Evolutionary conservation across 2,329 filamentous ascomycete genomes (phyloP), one percentile per base, ranked within the genome.

Genomic region (Aspergillus unguis): DNA sequence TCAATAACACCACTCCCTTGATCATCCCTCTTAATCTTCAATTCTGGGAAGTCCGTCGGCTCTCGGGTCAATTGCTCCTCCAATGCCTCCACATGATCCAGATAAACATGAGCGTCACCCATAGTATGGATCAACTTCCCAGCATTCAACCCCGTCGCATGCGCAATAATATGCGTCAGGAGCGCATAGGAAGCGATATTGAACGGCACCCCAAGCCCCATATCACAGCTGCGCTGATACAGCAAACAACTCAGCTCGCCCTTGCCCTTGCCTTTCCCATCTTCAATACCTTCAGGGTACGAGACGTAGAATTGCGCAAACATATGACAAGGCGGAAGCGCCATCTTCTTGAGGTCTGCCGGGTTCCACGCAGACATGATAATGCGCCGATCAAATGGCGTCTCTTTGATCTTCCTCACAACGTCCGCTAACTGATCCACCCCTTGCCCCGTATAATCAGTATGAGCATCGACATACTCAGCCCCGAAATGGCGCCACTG

Each of bases 401-500:
- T 90, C 26, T 84, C 82, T 66, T 83, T 86, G 50, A 99, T 77
- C 72, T 96, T 96, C 65, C 88, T 77, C 33, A 99, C 84, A n/a
- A 97, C 85, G 55, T 95, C 88, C 11, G 88, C 88, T 35, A 99
- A 79, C 76, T 99, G 94, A 69, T 99, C 94, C 11, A 96, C 90
- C 17, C 94, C 94, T 69, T 95, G 80, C 0, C 89, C 91, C 0
- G 84, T 80, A 73, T 99, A 99, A 69, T 97, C 90, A 0, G 87
- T 81, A 59, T 85, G 78, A 10, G 86, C 81, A 65, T 92, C 87
- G 17, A 85, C 77, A 70, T 99, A 99, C 56, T 90, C 85, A 4
- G 94, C 94, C 46, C 94, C 94, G 65, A 99, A 99, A 73, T 97
- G 92, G 3, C 94, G 88, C 94, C 94, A 99, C 74, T 99, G 94